Base-by-base conservation (phyloP, 257 asterid species). In the Plantago ovata region DNA sequence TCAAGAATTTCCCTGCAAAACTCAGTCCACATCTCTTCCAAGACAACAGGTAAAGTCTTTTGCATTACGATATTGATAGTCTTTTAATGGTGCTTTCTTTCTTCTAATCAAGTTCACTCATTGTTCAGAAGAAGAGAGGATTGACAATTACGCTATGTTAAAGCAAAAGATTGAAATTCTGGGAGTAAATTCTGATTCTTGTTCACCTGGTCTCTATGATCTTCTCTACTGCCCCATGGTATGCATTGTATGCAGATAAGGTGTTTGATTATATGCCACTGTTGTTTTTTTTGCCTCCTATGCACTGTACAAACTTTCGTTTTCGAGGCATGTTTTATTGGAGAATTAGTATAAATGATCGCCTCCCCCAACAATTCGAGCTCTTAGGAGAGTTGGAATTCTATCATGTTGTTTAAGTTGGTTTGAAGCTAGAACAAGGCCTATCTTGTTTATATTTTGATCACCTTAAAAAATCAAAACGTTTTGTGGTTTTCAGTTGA, bases 151-250 rank as follows among this genome's bases (percentile, higher is more conserved):
- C 49, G 73, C 39, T 40, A 50, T 75, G 48, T 28, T 78, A 71
- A 72, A 63, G 71, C 62, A 14, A 32, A 76, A 76, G 71, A 53
- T 84, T 20, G 79, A 68, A 44, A 68, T 64, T 68, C 58, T 72
- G 38, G 84, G 77, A 46, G 54, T 84, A 56, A 60, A 63, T 21
- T 38, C 57, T 44, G 77, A 74, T 76, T 72, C 79, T 65, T 79
- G 83, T 65, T 63, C 72, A 54, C 89, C 82, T 61, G 89, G 86
- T 23, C 57, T 69, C 9, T 81, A 48, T 74, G 72, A 75, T 63
- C 84, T 75, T 62, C 50, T 84, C n/a, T 66, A 76, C 65, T 84
- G 94, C 58, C 94, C 94, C 40, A 77, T 78, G 89, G 89, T 81
- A 69, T 56, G 9, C 21, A 28, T 28, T 6, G 3, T 28, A 28